A percentile compares a stretch with the other conserved stretches of the same genome.
Evolutionary conservation across 1,284 basidiomycete genomes (phyloP).

Genomic region (Veloporphyrellus conicus): DNA sequence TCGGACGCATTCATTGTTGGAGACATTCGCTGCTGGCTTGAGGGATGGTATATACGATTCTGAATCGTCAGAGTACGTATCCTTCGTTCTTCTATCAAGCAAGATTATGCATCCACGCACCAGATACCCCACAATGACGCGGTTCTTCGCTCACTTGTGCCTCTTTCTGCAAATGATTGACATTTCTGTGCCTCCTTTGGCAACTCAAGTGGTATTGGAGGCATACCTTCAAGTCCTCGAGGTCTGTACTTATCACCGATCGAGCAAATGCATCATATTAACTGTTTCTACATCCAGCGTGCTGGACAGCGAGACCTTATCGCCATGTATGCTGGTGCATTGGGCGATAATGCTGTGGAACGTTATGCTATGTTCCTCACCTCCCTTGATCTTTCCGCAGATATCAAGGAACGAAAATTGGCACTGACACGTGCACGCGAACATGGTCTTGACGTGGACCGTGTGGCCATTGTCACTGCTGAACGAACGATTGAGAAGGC

Average conservation of each 20-base stretch:
- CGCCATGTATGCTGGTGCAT: slow-evolving; percentile 87
- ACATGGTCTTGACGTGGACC: slow-evolving; percentile 78
- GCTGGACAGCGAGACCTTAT: slow-evolving; percentile 85
- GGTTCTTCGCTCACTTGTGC: slow-evolving; percentile 96
- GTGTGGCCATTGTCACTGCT: slow-evolving; percentile 80
- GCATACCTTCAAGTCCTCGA: slow-evolving; percentile 88
- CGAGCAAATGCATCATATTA: neutral
- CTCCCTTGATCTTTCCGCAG: slow-evolving; percentile 70
- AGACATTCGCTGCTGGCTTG: slow-evolving; percentile 68
- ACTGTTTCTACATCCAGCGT: slow-evolving; percentile 37
- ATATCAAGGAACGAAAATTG: slow-evolving; percentile 62
- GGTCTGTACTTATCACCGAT: slow-evolving; percentile 36
- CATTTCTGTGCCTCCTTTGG: slow-evolving; percentile 64
- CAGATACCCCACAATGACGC: slow-evolving; percentile 66
- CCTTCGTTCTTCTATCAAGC: neutral
- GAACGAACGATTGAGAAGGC: slow-evolving; percentile 73
- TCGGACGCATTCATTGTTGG: slow-evolving; percentile 61
- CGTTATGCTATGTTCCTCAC: slow-evolving; percentile 91
- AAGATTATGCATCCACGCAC: slow-evolving; percentile 2
- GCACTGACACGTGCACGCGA: slow-evolving; percentile 78
- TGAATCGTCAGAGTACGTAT: slow-evolving; percentile 59
- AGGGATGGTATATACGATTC: slow-evolving; percentile 45
- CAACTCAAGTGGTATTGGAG: slow-evolving; percentile 81
- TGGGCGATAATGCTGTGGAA: slow-evolving; percentile 89
- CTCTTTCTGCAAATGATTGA: slow-evolving; percentile 85